Percentiles rank a stretch among this genome's conserved stretches.
phyloP scores from a whole-genome alignment of 305 asterid species.

The Petunia hybrid region DNA sequence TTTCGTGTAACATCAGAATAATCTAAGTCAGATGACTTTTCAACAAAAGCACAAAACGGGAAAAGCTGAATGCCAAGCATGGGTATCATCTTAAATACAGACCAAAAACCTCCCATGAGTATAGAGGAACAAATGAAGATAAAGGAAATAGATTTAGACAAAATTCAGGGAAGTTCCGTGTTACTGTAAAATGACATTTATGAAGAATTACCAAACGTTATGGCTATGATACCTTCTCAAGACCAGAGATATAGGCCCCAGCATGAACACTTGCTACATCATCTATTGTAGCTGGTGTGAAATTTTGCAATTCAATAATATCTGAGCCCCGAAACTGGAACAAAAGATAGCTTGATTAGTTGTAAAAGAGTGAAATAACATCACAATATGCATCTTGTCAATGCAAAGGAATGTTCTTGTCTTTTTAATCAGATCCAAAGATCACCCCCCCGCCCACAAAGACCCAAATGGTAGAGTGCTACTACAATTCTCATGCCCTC shows the following conservation, averaged over 20 bases:
- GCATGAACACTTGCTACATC: constrained; percentile 87
- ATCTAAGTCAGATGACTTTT: background rate
- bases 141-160: background rate
- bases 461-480: background rate
- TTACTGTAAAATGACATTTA: background rate
- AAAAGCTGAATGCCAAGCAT: background rate
- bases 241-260: constrained; percentile 75
- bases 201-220: constrained; percentile 12
- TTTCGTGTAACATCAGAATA: background rate
- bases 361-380: background rate
- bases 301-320: constrained; percentile 67
- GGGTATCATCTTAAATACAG: background rate
- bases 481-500: constrained; percentile 1
- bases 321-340: constrained; percentile 76
- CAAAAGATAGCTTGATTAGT: constrained; percentile 38
- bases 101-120: background rate
- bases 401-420: background rate
- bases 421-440: background rate
- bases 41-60: constrained; percentile 1
- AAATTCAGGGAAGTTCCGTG: background rate
- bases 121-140: background rate
- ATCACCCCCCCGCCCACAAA: background rate
- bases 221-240: constrained; percentile 70
- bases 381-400: background rate
- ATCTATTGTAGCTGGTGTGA: constrained; percentile 70